A percentile compares a stretch with the other conserved stretches of the same genome.
phyloP scores from a whole-genome alignment of 108 stramenopile species.

The Cyclostephanos tholiformis region DNA sequence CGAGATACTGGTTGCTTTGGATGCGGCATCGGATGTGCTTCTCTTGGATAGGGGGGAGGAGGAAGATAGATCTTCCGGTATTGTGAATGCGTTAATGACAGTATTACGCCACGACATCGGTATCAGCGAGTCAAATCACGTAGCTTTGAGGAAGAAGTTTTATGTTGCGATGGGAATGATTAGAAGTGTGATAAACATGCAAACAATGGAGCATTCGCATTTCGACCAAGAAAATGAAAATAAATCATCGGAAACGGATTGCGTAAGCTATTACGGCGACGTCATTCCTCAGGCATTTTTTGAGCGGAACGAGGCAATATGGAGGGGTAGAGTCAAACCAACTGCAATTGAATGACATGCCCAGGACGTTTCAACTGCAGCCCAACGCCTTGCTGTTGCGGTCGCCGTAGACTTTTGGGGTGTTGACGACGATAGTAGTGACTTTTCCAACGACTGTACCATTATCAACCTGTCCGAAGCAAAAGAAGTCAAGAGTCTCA shows the following conservation, averaged over 20 bases:
- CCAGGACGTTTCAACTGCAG: slow-evolving; percentile 52
- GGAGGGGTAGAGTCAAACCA: slow-evolving; percentile 72
- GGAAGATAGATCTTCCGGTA: slow-evolving; percentile 2
- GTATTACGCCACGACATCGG: slow-evolving; percentile 73
- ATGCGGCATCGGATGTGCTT: slow-evolving; percentile 48
- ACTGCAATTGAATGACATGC: slow-evolving; percentile 50
- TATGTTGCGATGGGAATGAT: slow-evolving; percentile 55
- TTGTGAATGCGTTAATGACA: slow-evolving; percentile 52
- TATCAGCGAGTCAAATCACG: slow-evolving; percentile 39
- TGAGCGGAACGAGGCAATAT: slow-evolving; percentile 73
- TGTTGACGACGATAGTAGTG: slow-evolving; percentile 12
- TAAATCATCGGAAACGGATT: slow-evolving; percentile 10
- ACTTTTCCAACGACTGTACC: slow-evolving; percentile 18
- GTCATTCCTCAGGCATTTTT: slow-evolving; percentile 65
- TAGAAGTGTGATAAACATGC: slow-evolving; percentile 59
- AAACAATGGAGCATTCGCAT: slow-evolving; percentile 36
- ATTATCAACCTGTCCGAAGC: slow-evolving; percentile 31
- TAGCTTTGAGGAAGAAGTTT: slow-evolving; percentile 49
- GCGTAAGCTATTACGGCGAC: slow-evolving; percentile 42
- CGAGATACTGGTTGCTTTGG: slow-evolving; percentile 61
- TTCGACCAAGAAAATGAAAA: not conserved
- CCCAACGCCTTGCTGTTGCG: slow-evolving; percentile 51
- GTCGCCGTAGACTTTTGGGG: slow-evolving; percentile 73
- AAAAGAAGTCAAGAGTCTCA: slow-evolving; percentile 38
- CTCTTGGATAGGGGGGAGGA: slow-evolving; percentile 30